Evolutionary conservation across 1,284 basidiomycete species (phyloP), one percentile per base, ranked within the genome.

Genomic region (Sporisorium exsertum): DNA sequence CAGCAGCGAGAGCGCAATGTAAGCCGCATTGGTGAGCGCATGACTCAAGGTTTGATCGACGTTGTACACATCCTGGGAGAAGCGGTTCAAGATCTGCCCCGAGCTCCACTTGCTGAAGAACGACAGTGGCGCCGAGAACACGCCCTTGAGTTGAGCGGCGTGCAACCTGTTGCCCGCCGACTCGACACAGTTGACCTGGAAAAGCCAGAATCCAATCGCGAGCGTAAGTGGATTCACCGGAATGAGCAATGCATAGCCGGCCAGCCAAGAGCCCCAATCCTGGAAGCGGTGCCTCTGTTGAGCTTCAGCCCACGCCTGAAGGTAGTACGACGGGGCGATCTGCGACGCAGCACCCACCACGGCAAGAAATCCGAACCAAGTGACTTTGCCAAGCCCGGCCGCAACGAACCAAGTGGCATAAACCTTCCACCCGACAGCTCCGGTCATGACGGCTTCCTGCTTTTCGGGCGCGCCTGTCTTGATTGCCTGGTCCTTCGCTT

Each of bases 31-130:
- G 13, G 40, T 40, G 15, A 75, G 40, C 9, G 65, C 55, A 6
- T 77, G 42, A 0, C 43, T 45, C 20, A 79, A 63, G 16, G 64
- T 65, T 46, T 58, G 66, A 35, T 80, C 79, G 18, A 80, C 27
- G 42, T 72, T 67, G 56, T 74, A 77, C 29, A 81, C 58, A 26
- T 80, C 79, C 29, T 80, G 79, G 32, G 80, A 81, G 46, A 80
- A 80, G 51, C 79, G 72, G 33, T 80, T 80, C 45, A 74, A 54
- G 58, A 81, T 73, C 37, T 72, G 72, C 1, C 80, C 80, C 24
- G 64, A 45, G 15, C 65, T 63, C 53, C 68, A 77, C 29, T 61
- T 69, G 35, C 56, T 55, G 54, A 81, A 81, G 58, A 77, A 77
- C 15, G 64, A 67, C 9, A 81, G 40, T 2, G 75, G 69, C 27